A percentile compares a stretch with the other conserved stretches of the same genome.
These are phyloP conservation scores for Paecilomyces variotii DNA, from an alignment of 2,329 filamentous ascomycete genomes.

Conservation along the genomic window DNA sequence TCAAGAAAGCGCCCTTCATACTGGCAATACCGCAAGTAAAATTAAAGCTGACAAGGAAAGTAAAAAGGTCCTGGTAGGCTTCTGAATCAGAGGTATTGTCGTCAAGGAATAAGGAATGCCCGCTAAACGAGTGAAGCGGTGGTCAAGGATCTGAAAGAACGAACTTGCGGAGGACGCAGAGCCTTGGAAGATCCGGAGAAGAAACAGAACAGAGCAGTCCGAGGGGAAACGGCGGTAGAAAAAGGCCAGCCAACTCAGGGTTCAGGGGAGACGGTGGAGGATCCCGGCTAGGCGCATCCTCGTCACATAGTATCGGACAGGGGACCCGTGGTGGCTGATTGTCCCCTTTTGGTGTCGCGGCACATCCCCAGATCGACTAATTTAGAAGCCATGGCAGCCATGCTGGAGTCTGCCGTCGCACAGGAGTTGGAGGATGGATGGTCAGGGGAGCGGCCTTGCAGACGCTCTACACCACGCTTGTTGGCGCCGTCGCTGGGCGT, in stretches of 20 bases:
- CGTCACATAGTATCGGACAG: not conserved
- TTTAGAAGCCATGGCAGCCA: not conserved
- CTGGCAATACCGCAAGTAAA: conserved; percentile 28
- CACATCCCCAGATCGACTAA: not conserved
- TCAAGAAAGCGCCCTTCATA: conserved; percentile 68
- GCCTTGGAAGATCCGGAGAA: conserved; percentile 3
- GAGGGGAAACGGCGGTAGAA: not conserved
- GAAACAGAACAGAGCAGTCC: conserved; percentile 1
- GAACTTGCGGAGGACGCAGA: conserved; percentile 1
- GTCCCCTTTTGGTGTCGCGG: not conserved
- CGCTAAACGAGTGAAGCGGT: conserved; percentile 60
- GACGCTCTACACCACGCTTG: not conserved
- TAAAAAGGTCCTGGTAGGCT: conserved; percentile 6
- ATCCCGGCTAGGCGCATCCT: not conserved
- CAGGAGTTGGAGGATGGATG: not conserved
- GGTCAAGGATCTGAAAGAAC: conserved; percentile 9
- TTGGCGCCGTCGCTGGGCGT: not conserved
- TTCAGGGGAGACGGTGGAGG: not conserved
- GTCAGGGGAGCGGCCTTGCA: not conserved
- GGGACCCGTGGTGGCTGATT: not conserved
- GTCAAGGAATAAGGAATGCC: conserved; percentile 56
- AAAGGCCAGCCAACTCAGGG: not conserved
- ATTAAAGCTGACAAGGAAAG: conserved; percentile 3
- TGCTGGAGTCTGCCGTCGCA: not conserved
- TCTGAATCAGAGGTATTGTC: not conserved